These are phyloP conservation scores for Alloteropsis semialata DNA, from an alignment of 176 grass and related monocot genomes.

Conservation along the genomic window DNA sequence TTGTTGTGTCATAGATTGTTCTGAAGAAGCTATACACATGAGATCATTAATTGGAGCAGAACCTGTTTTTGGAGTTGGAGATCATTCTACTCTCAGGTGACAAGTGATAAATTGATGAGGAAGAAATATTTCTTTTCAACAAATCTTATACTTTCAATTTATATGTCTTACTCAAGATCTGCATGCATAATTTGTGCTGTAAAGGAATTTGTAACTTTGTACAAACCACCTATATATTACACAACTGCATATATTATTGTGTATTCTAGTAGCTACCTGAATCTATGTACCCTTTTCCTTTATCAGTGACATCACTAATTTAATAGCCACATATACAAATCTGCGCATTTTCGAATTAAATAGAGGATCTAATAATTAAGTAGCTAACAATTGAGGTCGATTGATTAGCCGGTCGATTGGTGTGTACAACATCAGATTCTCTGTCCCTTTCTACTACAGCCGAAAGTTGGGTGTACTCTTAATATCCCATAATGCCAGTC, in stretches of 20 bases:
- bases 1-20: not conserved
- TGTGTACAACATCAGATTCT: slow-evolving; percentile 44
- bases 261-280: slow-evolving; percentile 1
- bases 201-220: not conserved
- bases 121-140: not conserved
- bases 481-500: slow-evolving; percentile 36
- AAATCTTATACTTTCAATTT: not conserved
- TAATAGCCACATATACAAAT: not conserved
- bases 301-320: not conserved
- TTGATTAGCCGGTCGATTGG: slow-evolving; percentile 32
- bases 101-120: not conserved
- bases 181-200: not conserved
- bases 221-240: not conserved
- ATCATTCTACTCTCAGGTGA: not conserved
- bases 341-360: not conserved
- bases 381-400: slow-evolving; percentile 5
- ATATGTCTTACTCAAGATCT: not conserved
- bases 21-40: not conserved
- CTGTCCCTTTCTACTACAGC: slow-evolving; percentile 51
- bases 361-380: not conserved
- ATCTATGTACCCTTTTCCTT: not conserved
- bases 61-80: not conserved
- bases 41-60: not conserved
- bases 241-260: not conserved
- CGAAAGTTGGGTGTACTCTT: slow-evolving; percentile 47